phyloP scores from a whole-genome alignment of 1,139 yeast genomes.

The Suhomyces bolitotheri region DNA sequence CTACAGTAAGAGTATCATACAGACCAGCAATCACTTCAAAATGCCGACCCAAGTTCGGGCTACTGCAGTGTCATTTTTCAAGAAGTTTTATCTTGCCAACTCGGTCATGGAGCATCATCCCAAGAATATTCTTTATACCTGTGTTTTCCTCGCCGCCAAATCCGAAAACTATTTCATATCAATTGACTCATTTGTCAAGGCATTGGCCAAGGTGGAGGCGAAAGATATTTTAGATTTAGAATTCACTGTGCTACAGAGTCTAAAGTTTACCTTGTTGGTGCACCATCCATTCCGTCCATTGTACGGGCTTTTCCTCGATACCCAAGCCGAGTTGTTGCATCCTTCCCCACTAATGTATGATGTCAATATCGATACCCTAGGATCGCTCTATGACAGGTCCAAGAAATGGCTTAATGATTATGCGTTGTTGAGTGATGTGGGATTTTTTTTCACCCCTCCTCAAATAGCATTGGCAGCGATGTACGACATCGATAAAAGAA shows the following conservation, averaged over 20 bases:
- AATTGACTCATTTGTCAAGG: slow-evolving; percentile 74
- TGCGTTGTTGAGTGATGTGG: slow-evolving; percentile 67
- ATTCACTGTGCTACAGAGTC: slow-evolving; percentile 68
- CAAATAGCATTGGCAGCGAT: slow-evolving; percentile 91
- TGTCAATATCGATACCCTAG: slow-evolving; percentile 45
- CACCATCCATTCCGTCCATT: slow-evolving; percentile 88
- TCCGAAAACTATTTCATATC: slow-evolving; percentile 88
- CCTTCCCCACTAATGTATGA: slow-evolving; percentile 40
- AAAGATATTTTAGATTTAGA: slow-evolving; percentile 76
- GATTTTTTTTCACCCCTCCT: slow-evolving; percentile 84
- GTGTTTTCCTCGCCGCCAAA: slow-evolving; percentile 89
- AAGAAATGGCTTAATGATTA: slow-evolving; percentile 63
- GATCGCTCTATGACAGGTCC: slow-evolving; percentile 66
- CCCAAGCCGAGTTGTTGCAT: slow-evolving; percentile 58
- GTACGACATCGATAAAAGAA: slow-evolving; percentile 61
- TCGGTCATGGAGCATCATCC: slow-evolving; percentile 90
- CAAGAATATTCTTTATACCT: slow-evolving; percentile 75
- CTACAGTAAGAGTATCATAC: slow-evolving; percentile 71
- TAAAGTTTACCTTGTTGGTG: slow-evolving; percentile 76
- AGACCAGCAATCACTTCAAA: slow-evolving; percentile 45
- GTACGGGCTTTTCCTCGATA: slow-evolving; percentile 90
- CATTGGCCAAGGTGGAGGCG: slow-evolving; percentile 64
- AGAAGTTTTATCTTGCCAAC: slow-evolving; percentile 74
- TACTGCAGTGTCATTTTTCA: slow-evolving; percentile 81
- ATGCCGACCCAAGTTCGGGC: slow-evolving; percentile 60